A percentile compares a stretch with the other conserved stretches of the same genome.
phyloP scores from a whole-genome alignment of 2,329 filamentous ascomycete species.

The Diaporthe caulivora region DNA sequence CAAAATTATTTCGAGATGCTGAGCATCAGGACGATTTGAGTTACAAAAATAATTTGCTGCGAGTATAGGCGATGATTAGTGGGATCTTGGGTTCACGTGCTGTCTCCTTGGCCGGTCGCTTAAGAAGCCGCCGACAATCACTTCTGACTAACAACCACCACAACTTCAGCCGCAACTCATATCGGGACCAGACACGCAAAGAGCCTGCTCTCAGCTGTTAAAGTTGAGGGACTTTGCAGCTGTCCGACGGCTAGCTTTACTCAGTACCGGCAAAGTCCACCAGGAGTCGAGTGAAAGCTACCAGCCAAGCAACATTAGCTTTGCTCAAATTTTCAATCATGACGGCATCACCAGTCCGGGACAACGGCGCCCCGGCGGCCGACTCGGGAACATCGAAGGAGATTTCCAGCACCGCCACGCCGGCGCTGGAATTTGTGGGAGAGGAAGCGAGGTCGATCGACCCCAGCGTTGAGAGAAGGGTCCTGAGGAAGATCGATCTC shows the following conservation, averaged over 20 bases:
- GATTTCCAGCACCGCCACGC: background rate
- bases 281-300: background rate
- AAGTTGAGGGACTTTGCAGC: background rate
- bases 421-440: constrained; percentile 69
- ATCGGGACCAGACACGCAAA: background rate
- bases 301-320: background rate
- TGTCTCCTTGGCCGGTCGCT: background rate
- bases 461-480: constrained; percentile 58
- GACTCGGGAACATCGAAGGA: background rate
- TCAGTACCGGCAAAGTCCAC: no score
- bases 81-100: background rate
- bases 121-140: background rate
- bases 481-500: constrained; percentile 67
- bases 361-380: background rate
- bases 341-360: constrained; percentile 9
- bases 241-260: background rate
- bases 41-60: background rate
- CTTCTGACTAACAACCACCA: background rate
- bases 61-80: background rate
- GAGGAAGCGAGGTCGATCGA: constrained; percentile 66
- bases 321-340: constrained; percentile 19
- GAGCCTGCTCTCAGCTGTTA: background rate
- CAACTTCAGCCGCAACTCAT: background rate
- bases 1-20: background rate
- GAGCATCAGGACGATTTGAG: background rate